Conservation (phyloP, 345 rosid genomes). For the Eucalyptus microcorys region DNA sequence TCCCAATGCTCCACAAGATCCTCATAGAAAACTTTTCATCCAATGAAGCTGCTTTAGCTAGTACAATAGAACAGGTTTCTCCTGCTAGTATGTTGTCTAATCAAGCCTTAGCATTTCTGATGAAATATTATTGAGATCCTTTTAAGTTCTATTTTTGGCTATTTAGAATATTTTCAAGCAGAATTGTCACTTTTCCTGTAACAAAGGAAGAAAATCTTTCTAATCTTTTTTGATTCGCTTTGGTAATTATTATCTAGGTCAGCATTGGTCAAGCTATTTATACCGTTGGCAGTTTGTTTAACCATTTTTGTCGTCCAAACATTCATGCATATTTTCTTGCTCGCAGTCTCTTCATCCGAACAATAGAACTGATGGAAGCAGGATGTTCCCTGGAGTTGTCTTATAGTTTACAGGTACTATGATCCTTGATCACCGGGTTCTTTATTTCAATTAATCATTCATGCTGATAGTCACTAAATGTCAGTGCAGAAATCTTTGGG, state of each 20-base stretch:
- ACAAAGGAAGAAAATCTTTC: background rate
- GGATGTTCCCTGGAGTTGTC: conserved; percentile 73
- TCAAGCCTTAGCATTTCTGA: background rate
- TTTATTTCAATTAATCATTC: background rate
- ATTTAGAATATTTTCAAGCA: background rate
- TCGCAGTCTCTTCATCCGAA: conserved; percentile 46
- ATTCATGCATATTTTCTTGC: conserved; percentile 80
- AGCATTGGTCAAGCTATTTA: conserved; percentile 80
- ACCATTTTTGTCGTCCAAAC: conserved; percentile 87
- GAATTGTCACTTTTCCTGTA: background rate
- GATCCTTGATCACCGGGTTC: background rate
- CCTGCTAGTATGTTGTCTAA: background rate
- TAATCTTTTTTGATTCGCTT: conserved; percentile 1
- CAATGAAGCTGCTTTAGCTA: conserved; percentile 18
- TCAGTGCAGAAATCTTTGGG: background rate
- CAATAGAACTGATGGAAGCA: conserved; percentile 43
- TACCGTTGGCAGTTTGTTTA: conserved; percentile 61
- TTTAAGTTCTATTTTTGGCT: background rate
- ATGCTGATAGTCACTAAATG: background rate
- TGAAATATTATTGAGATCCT: background rate
- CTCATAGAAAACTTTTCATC: conserved; percentile 11
- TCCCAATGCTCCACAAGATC: conserved; percentile 9
- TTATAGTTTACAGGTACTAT: conserved; percentile 73
- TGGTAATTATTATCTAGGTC: conserved; percentile 16
- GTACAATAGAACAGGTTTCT: conserved; percentile 60